phyloP scores from a whole-genome alignment of 768 basidiomycete species.

The Fomitopsis serialis region DNA sequence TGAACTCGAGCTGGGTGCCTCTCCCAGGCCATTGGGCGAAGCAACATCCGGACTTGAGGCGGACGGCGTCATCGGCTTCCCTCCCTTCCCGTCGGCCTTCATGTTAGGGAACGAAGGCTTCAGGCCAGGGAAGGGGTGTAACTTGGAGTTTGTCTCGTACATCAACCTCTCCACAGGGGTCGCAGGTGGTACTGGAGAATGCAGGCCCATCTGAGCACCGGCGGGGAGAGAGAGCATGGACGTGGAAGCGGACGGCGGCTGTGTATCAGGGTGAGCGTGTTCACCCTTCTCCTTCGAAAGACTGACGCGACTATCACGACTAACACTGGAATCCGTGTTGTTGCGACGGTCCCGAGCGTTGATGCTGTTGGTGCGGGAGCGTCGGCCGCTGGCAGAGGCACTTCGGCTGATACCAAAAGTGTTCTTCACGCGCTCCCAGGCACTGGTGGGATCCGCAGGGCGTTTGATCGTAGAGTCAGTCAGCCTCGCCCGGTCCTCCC shows the following conservation, averaged over 20 bases:
- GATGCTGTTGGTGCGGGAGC: conserved; percentile 77
- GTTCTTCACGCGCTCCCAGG: conserved; percentile 72
- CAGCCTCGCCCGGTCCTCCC: conserved; percentile 24
- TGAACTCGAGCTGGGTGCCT: conserved; percentile 38
- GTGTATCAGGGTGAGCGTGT: conserved; percentile 36
- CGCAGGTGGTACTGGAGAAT: conserved; percentile 75
- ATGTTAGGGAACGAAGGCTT: conserved; percentile 23
- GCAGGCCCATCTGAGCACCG: conserved; percentile 42
- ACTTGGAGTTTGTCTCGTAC: conserved; percentile 66
- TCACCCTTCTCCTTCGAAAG: conserved; percentile 50
- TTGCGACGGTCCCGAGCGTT: conserved; percentile 60
- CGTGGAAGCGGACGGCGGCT: conserved; percentile 64
- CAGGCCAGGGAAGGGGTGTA: conserved; percentile 89
- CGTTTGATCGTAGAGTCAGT: conserved; percentile 44
- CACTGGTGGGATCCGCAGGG: conserved; percentile 47
- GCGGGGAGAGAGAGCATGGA: conserved; percentile 59
- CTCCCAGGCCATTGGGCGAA: conserved; percentile 33
- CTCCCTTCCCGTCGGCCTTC: conserved; percentile 63
- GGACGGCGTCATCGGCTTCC: conserved; percentile 44
- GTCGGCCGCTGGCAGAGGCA: conserved; percentile 61
- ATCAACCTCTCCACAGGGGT: conserved; percentile 65
- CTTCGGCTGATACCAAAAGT: conserved; percentile 52
- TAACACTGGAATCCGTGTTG: conserved; percentile 67
- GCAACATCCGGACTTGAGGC: conserved; percentile 46
- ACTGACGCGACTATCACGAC: conserved; percentile 73